Conservation (phyloP, 202 grass and related monocot genomes). For the Cymbopogon flexuosus region DNA sequence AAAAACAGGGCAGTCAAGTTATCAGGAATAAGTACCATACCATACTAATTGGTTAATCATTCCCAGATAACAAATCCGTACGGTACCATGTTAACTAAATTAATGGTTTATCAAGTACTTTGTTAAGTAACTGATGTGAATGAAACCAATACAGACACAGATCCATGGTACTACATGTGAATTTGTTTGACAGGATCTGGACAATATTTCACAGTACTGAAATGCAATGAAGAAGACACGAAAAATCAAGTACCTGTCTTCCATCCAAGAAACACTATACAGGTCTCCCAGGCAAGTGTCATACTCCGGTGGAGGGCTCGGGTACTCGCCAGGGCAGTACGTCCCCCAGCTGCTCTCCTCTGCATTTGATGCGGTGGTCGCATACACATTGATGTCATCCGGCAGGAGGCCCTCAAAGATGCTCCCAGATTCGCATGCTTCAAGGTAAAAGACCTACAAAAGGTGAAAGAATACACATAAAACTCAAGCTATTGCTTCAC, state of each 20-base stretch:
- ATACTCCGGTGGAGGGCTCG: constrained; percentile 64
- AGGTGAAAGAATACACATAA: not conserved
- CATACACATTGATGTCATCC: constrained; percentile 71
- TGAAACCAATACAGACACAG: not conserved
- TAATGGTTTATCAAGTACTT: constrained; percentile 16
- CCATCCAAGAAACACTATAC: constrained; percentile 96
- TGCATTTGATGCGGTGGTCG: constrained; percentile 89
- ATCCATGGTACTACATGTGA: not conserved
- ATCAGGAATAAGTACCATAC: not conserved
- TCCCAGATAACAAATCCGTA: not conserved
- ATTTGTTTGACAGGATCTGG: not conserved
- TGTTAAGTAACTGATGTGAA: constrained; percentile 7
- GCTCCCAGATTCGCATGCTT: constrained; percentile 96
- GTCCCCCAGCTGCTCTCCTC: constrained; percentile 96
- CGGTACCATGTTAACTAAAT: not conserved
- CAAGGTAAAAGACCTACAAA: constrained; percentile 88
- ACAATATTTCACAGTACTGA: constrained; percentile 17
- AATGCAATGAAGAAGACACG: not conserved
- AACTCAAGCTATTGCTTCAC: constrained; percentile 24
- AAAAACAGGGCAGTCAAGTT: constrained; percentile 6
- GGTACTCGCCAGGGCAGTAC: constrained; percentile 76
- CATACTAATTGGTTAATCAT: constrained; percentile 27
- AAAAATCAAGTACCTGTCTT: constrained; percentile 68
- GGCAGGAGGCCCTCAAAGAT: constrained; percentile 90
- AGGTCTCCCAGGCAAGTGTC: constrained; percentile 90